Evolutionary conservation across 2,329 filamentous ascomycete genomes (phyloP), one percentile per base, ranked within the genome.

Genomic region (Kalaharituber pfeilii): DNA sequence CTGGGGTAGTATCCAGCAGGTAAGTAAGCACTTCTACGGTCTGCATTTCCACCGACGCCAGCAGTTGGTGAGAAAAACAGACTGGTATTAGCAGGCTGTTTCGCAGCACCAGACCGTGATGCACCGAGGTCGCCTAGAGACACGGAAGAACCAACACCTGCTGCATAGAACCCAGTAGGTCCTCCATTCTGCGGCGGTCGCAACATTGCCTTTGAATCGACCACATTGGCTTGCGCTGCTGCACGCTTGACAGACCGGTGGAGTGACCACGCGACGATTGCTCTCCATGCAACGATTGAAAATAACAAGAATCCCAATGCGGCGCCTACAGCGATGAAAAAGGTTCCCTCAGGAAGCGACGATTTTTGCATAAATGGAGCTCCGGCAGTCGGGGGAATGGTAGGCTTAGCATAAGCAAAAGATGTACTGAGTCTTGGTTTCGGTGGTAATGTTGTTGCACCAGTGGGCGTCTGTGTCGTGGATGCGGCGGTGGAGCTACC

Each of bases 31-130:
- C 86, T 94, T 56, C 77, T 79, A 52, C 88, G 81, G 59, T 77
- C 77, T n/a, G 65, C 65, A 36, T 73, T 69, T 57, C 71, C 72
- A 55, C 73, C 72, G 6, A 77, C 71, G 36, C 77, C 79, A 1
- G 88, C 88, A 0, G 91, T 96, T 0, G 91, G 91, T 6, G 87
- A 94, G 73, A 94, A 98, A 76, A 98, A 98, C 15, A 96, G 74
- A 58, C 82, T 85, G 33, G 79, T 79, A 64, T 77, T 83, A 9
- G 74, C 78, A 25, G 75, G 78, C 64, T 59, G 63, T 66, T 62
- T 58, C 60, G 56, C 53, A 61, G 64, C 55, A 71, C 66, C 64
- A 63, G 65, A 64, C 66, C 66, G 66, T 68, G 64, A 65, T 67
- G 62, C 63, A 58, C 64, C 66, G 22, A 76, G 64, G 51, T 75